A percentile compares a stretch with the other conserved stretches of the same genome.
Conservation (phyloP, 805 yeast species). For the Barnettozyma populi region DNA sequence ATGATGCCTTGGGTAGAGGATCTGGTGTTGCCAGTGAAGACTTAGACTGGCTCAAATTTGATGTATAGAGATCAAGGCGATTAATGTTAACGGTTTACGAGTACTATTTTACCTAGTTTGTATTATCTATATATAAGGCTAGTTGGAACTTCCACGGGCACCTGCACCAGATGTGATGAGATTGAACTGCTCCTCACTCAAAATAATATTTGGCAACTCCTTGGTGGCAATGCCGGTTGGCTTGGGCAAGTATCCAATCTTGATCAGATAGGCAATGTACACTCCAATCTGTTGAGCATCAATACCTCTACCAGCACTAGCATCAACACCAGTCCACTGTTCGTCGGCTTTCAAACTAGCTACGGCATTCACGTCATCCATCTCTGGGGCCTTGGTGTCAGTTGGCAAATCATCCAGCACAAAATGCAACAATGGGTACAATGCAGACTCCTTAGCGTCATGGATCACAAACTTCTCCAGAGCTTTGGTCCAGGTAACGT, state of each 20-base stretch:
- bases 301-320: constrained; percentile 72
- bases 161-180: constrained; percentile 64
- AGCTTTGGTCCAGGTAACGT: constrained; percentile 70
- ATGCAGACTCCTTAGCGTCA: constrained; percentile 72
- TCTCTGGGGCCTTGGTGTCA: constrained; percentile 90
- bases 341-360: constrained; percentile 58
- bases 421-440: constrained; percentile 90
- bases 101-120: not conserved
- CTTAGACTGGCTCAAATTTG: constrained; percentile 28
- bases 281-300: constrained; percentile 58
- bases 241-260: constrained; percentile 71
- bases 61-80: constrained; percentile 11
- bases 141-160: constrained; percentile 61
- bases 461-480: constrained; percentile 76
- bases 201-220: constrained; percentile 50
- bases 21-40: constrained; percentile 17
- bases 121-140: not conserved
- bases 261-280: constrained; percentile 74
- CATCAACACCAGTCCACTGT: constrained; percentile 60
- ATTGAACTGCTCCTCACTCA: constrained; percentile 52
- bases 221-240: constrained; percentile 42
- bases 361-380: constrained; percentile 83
- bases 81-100: not conserved
- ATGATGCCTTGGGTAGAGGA: constrained; percentile 11
- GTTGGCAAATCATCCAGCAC: constrained; percentile 90